Base-by-base conservation (phyloP, 129 eudicot genomes). In the Lactuca saligna region DNA sequence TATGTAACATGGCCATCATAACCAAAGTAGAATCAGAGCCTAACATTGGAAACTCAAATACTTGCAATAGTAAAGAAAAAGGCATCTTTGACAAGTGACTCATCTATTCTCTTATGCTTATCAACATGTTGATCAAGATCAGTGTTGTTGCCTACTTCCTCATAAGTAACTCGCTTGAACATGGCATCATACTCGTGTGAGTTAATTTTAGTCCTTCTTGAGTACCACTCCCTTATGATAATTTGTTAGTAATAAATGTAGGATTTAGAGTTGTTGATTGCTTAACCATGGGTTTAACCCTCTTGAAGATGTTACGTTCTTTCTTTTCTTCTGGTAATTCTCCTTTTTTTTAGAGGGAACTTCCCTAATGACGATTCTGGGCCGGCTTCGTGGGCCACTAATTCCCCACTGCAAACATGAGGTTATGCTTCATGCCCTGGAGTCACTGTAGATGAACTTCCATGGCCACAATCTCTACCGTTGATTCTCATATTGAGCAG, bases 111-210 rank as follows among this genome's bases (percentile, higher is more conserved):
- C 34, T 54, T 37, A 35, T 3, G 73, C 20, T n/a, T n/a, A n/a
- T n/a, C 31, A 49, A 14, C 59, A 29, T 31, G 17, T 42, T 29
- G 17, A 4, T 65, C 44, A n/a, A 48, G 58, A 66, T 66, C 44
- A 31, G n/a, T n/a, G n/a, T 32, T 8, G n/a, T 55, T 41, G 41
- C 54, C 38, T 31, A 63, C 4, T 53, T 53, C 32, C 77, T 34
- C 12, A 62, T 51, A 37, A 65, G 65, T n/a, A 50, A 14, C 8
- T 10, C 62, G 63, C 44, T 69, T 50, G 17, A 4, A 8, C 62
- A 50, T 51, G 54, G 25, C 55, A 72, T 42, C 54, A 62, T 63
- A 50, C 33, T 72, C 68, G 2, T 38, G 63, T 72, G 55, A 38
- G 65, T 57, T 56, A 11, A 55, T 64, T 69, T 42, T 69, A 57